These are phyloP conservation scores for Dimargaris verticillata DNA, from an alignment of 192 early-diverging fungal species.

Conservation along the genomic window DNA sequence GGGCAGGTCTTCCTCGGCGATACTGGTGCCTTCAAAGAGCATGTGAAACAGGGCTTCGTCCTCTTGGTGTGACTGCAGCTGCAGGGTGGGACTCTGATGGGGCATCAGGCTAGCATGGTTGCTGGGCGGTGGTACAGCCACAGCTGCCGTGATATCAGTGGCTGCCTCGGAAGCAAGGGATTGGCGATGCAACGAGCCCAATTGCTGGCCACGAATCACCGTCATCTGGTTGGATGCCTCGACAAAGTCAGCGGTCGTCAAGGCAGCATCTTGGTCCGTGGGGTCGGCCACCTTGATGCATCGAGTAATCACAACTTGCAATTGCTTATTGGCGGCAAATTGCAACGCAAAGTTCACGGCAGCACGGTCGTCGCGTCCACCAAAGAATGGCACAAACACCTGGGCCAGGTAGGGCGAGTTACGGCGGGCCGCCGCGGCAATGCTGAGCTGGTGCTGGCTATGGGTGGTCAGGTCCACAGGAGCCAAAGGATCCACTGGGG, in stretches of 20 bases:
- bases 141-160: too few relatives aligned
- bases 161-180: background rate
- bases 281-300: background rate
- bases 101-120: constrained; percentile 10
- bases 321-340: constrained; percentile 22
- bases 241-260: background rate
- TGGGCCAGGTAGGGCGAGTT: too few relatives aligned
- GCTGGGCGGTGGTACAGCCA: constrained; percentile 5
- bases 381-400: constrained; percentile 56
- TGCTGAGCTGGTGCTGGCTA: too few relatives aligned
- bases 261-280: background rate
- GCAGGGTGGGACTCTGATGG: constrained; percentile 9
- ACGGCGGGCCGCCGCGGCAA: too few relatives aligned
- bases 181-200: background rate
- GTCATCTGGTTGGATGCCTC: constrained; percentile 11
- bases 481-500: constrained; percentile 24
- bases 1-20: background rate
- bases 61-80: constrained; percentile 3
- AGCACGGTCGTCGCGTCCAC: constrained; percentile 57
- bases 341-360: constrained; percentile 35
- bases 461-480: too few relatives aligned
- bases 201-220: background rate
- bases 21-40: constrained; percentile 4
- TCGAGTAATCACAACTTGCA: too few relatives aligned
- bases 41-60: constrained; percentile 18